Evolutionary conservation across 2,329 filamentous ascomycete genomes (phyloP), one percentile per base, ranked within the genome.

Genomic region (Periconia macrospinosa): DNA sequence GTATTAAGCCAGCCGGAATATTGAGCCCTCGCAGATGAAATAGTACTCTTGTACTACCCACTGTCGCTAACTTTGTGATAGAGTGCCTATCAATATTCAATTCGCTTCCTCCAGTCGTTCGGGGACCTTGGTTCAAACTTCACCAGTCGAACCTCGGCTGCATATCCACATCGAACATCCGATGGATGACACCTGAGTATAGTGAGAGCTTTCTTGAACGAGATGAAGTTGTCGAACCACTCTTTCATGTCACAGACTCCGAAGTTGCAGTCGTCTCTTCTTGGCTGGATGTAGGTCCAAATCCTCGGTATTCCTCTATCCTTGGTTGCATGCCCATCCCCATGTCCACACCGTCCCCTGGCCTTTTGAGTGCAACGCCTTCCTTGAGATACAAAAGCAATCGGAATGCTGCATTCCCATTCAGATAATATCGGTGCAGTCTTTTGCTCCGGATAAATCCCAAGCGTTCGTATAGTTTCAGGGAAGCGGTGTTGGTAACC

Each of bases 371-470:
- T 18, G 70, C 70, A 0, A 70, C 69, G 0, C 70, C 71, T 47
- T 68, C 62, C 69, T 89, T 92, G 49, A 97, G 77, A 58, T 92
- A 88, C 37, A 99, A 75, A 7, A 97, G 86, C 48, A 99, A 79
- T 41, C 94, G 83, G 72, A 94, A 99, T 1, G 94, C 94, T 52
- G 92, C 96, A 71, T 91, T 99, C 11, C 94, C 94, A 69, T 97
- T 99, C 41, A 99, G 78, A 66, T 99, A 99, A 71, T 99, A 99
- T 42, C 94, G 83, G 74, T 97, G 92, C 49, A 99, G 76, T 56
- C 92, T 90, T 76, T 99, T 99, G 55, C 91, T 96, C 48, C 93
- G 83, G 19, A 97, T 75, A 68, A 99, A 99, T 0, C 94, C 94
- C 8, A 99, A 80, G 1, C 92, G 83, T 74, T 99, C 93, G 74